Conservation (phyloP, 2,329 filamentous ascomycete genomes). For the Bertia moriformis region DNA sequence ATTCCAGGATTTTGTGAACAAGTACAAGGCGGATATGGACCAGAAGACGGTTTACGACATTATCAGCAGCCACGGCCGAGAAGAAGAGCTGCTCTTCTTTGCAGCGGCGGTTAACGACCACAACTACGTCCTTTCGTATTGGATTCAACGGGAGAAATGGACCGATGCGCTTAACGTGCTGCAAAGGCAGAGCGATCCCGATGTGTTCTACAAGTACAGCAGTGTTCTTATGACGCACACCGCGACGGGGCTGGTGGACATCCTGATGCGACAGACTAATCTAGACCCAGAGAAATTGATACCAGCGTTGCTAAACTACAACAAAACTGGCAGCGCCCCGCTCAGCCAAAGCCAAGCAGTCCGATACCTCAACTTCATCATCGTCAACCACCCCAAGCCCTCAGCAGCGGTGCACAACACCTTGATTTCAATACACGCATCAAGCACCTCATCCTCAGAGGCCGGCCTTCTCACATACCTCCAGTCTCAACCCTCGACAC, state of each 20-base stretch:
- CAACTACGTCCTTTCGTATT: slow-evolving; percentile 89
- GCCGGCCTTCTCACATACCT: slow-evolving; percentile 76
- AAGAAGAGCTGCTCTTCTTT: slow-evolving; percentile 83
- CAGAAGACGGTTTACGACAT: slow-evolving; percentile 88
- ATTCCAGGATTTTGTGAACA: slow-evolving; percentile 75
- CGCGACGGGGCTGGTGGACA: slow-evolving; percentile 76
- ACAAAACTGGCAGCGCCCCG: slow-evolving; percentile 57
- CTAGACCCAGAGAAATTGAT: slow-evolving; percentile 79
- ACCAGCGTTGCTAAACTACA: slow-evolving; percentile 85
- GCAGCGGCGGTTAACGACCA: slow-evolving; percentile 81
- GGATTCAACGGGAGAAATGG: slow-evolving; percentile 93
- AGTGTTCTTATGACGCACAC: slow-evolving; percentile 90
- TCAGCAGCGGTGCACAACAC: slow-evolving; percentile 92
- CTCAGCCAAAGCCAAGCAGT: slow-evolving; percentile 76
- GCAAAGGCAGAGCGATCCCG: slow-evolving; percentile 80
- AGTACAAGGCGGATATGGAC: slow-evolving; percentile 77
- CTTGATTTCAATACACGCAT: slow-evolving; percentile 87
- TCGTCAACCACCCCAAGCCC: slow-evolving; percentile 69
- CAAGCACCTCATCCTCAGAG: slow-evolving; percentile 70
- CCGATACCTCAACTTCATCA: slow-evolving; percentile 82
- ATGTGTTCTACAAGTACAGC: slow-evolving; percentile 92
- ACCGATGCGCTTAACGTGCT: slow-evolving; percentile 71
- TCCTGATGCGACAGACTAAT: slow-evolving; percentile 80
- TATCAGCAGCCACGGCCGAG: slow-evolving; percentile 85
- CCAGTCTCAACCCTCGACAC: slow-evolving; percentile 66